A percentile compares a stretch with the other conserved stretches of the same genome.
These are phyloP conservation scores for Stephanodiscus minutulus DNA, from an alignment of 108 stramenopile genomes.

Conservation along the genomic window DNA sequence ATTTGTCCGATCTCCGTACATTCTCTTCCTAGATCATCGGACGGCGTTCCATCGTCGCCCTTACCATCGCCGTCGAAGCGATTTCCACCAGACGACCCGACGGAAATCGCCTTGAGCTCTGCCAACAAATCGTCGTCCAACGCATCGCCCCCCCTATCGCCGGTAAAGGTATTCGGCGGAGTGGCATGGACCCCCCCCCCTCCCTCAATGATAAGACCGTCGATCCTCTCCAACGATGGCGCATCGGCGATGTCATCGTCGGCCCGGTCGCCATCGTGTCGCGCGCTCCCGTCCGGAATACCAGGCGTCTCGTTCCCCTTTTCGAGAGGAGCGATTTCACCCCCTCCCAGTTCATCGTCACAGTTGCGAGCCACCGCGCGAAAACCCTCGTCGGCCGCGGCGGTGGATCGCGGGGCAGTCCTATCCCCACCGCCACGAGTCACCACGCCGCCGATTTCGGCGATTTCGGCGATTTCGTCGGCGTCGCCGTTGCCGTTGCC, in stretches of 20 bases:
- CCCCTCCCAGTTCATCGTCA: slow-evolving; percentile 9
- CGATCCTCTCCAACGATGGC: slow-evolving; percentile 5
- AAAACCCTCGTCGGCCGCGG: neutral
- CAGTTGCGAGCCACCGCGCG: neutral
- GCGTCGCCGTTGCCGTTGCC: slow-evolving; percentile 4
- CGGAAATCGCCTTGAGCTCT: slow-evolving; percentile 58
- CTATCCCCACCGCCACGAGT: neutral
- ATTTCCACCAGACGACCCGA: slow-evolving; percentile 30
- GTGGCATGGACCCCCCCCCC: slow-evolving; percentile 41
- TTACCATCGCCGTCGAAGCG: slow-evolving; percentile 36
- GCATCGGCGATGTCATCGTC: neutral
- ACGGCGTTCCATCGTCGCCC: neutral
- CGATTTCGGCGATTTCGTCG: too few relatives aligned
- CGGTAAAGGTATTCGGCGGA: slow-evolving; percentile 59
- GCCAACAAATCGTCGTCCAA: slow-evolving; percentile 63
- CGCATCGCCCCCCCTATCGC: slow-evolving; percentile 76
- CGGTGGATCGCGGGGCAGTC: neutral
- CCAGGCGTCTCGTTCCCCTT: neutral
- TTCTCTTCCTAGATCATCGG: slow-evolving; percentile 1
- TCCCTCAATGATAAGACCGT: slow-evolving; percentile 1
- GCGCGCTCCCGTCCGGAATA: neutral
- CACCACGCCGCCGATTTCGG: slow-evolving; percentile 9
- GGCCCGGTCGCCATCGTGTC: neutral
- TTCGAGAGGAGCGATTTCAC: neutral
- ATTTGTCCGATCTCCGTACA: neutral